Base-by-base conservation (phyloP, 2,329 filamentous ascomycete species). In the Pestalotiopsis sp. region DNA sequence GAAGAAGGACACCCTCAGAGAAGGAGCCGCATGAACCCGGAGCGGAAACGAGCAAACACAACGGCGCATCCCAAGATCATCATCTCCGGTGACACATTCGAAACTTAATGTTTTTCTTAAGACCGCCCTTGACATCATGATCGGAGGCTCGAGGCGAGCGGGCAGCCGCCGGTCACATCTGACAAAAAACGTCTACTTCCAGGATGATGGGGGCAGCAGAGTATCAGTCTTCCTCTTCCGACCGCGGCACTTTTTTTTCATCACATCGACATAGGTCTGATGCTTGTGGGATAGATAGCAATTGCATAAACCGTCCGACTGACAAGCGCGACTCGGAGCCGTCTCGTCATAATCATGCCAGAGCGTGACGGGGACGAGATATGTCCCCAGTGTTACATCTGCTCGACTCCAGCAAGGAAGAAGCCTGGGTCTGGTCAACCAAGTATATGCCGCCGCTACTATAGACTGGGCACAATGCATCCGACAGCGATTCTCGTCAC, bases 331-430 rank as follows among this genome's bases (percentile, higher is more conserved):
- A 41, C 52, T 36, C 23, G 14, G 63, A 27, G 39, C 31, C 31
- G 63, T 66, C 63, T 66, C 63, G 63, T 57, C 63, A 66, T 49
- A 66, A 56, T 66, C 41, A 66, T 66, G 63, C 63, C 49, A 45
- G 14, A n/a, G 14, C n/a, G 31, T n/a, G 27, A 39, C 39, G 36
- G 27, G 13, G 14, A 23, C 13, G 17, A 62, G 25, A 20, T 20
- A 27, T 38, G 7, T 20, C 36, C 5, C 25, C 17, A n/a, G 57
- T 12, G 3, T 14, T n/a, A 17, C 12, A 36, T 9, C 25, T 11
- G 11, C 23, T 59, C 14, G 7, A 59, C 23, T 59, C 25, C 9
- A 36, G 25, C 27, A 36, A 20, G 27, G 27, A 27, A 14, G 31
- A 36, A 13, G 27, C 27, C 23, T 59, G 27, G 57, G 3, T 17